Evolutionary conservation across 306 rosid species (phyloP), one percentile per base, ranked within the genome.

Genomic region (Aeschynomene evenia): DNA sequence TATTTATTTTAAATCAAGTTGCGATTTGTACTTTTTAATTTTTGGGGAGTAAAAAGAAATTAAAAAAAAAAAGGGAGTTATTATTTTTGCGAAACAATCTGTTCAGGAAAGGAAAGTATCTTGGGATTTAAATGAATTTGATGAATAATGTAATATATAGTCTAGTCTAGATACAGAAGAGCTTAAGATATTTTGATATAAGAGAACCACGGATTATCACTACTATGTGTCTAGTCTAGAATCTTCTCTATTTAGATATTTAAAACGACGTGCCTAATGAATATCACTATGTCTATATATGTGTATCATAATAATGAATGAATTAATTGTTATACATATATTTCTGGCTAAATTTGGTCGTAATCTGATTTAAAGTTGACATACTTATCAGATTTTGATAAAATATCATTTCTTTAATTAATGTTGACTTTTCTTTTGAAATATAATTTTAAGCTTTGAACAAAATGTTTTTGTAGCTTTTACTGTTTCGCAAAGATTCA

Each of bases 101-200:
- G 20, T 1, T 33, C 12, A 16, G 36, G 3, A 24, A 63, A 34
- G 55, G 37, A 63, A 70, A 55, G 68, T 63, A 77, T 70, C 73
- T 31, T 13, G 12, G 7, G 10, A 3, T 26, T 68, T 24, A 4
- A 23, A 21, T 29, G 7, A 43, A 13, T 52, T 31, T 31, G 5
- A 23, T 19, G n/a, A 26, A n/a, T 3, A 23, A 10, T 45, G 29
- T 29, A 29, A 2, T 4, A 6, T 0, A 62, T 37, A 5, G 31
- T 33, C 37, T 33, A 37, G 43, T 37, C 3, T 11, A 37, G 14
- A 7, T 37, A 9, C 43, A 34, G 12, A 22, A 7, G 11, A 21
- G 7, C 29, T 22, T n/a, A 20, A 54, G 65, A 69, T 69, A 43
- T 71, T 58, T 28, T 58, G 9, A 28, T 15, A 24, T n/a, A 4